phyloP scores from a whole-genome alignment of 129 eudicot species.

The Ambrosia trifida region DNA sequence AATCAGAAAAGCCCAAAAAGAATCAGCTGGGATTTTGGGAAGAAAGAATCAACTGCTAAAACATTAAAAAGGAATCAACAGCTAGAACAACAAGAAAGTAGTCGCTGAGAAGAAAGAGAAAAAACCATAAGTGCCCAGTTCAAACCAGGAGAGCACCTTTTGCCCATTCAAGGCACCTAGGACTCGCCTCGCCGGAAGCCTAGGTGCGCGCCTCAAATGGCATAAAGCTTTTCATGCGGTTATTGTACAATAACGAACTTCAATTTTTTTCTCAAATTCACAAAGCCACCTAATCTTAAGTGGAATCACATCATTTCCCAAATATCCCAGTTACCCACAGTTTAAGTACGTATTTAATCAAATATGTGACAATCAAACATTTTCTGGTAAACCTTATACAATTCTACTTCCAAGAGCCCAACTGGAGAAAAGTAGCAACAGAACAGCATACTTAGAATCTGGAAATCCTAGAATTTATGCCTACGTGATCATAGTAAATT shows the following conservation, averaged over 20 bases:
- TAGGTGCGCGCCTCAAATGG: too few species aligned
- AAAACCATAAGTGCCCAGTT: too few species aligned
- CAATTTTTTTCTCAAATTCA: neutral
- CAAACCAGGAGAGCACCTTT: too few species aligned
- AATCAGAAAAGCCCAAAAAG: too few species aligned
- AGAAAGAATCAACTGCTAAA: too few species aligned
- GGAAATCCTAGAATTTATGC: conserved; percentile 14
- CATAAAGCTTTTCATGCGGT: neutral
- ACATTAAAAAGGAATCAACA: too few species aligned
- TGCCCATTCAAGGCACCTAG: too few species aligned
- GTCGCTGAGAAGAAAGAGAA: too few species aligned
- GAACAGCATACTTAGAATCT: neutral
- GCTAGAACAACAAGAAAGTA: too few species aligned
- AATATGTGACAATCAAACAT: neutral
- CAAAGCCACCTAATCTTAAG: neutral
- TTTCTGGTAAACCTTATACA: neutral
- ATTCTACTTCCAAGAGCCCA: neutral
- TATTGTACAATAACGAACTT: neutral
- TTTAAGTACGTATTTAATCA: neutral
- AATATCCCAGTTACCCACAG: neutral
- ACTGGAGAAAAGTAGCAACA: neutral
- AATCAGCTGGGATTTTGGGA: too few species aligned
- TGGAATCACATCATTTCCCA: neutral
- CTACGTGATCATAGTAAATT: neutral
- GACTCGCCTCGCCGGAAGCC: too few species aligned